Evolutionary conservation across 2,329 filamentous ascomycete genomes (phyloP).

Genomic region (Calonectria pteridis): DNA sequence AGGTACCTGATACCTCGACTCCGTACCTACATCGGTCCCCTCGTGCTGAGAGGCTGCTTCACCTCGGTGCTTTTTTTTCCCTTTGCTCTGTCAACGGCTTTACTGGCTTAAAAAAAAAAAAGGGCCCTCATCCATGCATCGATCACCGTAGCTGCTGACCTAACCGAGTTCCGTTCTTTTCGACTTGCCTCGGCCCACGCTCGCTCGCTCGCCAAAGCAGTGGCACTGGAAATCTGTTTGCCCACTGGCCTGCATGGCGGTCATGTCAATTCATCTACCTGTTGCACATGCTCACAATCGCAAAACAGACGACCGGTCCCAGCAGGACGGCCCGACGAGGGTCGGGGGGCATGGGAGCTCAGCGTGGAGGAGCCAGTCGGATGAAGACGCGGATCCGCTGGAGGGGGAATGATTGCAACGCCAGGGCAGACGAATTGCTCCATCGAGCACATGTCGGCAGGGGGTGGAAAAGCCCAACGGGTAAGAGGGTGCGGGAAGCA

Average conservation of each 20-base stretch:
- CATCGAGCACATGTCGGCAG: conserved; percentile 22
- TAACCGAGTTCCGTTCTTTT: neutral
- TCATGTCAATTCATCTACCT: neutral
- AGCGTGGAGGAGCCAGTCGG: conserved; percentile 30
- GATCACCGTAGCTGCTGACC: neutral
- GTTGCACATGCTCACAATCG: conserved; percentile 18
- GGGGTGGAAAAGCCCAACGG: neutral
- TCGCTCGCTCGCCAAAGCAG: neutral
- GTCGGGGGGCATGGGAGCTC: conserved; percentile 26
- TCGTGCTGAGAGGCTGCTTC: neutral
- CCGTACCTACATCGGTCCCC: neutral
- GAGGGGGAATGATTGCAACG: conserved; percentile 7
- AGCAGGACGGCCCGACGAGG: conserved; percentile 31
- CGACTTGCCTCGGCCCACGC: neutral
- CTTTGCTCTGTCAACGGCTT: neutral
- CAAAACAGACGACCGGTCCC: conserved; percentile 32
- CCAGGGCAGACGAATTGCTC: conserved; percentile 32
- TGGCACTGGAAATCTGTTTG: neutral
- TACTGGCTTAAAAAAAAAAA: neutral
- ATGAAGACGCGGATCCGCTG: conserved; percentile 27
- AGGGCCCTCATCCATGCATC: neutral
- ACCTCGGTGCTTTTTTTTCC: neutral
- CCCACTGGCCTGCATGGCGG: neutral
- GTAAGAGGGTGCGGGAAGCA: conserved; percentile 2
- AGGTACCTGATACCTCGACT: neutral